Conservation (phyloP, 1,284 basidiomycete species). For the Acaromyces ingoldii region DNA sequence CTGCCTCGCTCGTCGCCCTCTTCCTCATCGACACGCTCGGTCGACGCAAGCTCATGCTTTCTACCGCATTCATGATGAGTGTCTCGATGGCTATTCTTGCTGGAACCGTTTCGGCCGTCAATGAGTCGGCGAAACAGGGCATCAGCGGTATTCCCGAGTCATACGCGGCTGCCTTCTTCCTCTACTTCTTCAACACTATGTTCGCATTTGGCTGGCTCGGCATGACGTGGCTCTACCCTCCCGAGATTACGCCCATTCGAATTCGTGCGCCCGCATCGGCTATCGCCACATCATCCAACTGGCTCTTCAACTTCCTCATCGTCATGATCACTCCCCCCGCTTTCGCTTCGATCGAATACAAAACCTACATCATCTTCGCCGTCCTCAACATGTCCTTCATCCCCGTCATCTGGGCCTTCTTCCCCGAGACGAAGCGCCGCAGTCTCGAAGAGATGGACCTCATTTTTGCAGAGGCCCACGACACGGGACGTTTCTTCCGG, state of each 20-base stretch:
- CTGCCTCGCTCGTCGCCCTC: slow-evolving; percentile 61
- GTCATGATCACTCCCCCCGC: slow-evolving; percentile 66
- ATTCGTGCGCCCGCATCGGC: slow-evolving; percentile 52
- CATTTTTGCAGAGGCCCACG: slow-evolving; percentile 30
- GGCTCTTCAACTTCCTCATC: slow-evolving; percentile 48
- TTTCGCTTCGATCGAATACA: slow-evolving; percentile 63
- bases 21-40: slow-evolving; percentile 59
- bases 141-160: slow-evolving; percentile 4
- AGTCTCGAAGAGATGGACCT: slow-evolving; percentile 40
- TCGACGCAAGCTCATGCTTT: slow-evolving; percentile 65
- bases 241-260: slow-evolving; percentile 49
- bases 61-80: slow-evolving; percentile 64
- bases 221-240: slow-evolving; percentile 59
- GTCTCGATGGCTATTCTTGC: slow-evolving; percentile 62
- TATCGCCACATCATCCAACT: slow-evolving; percentile 49
- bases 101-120: slow-evolving; percentile 55
- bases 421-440: slow-evolving; percentile 28
- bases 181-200: slow-evolving; percentile 67
- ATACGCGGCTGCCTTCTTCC: slow-evolving; percentile 60
- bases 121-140: slow-evolving; percentile 1
- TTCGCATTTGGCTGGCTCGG: slow-evolving; percentile 68
- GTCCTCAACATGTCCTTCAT: slow-evolving; percentile 49
- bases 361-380: slow-evolving; percentile 50
- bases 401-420: slow-evolving; percentile 38
- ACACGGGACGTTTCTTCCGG: slow-evolving; percentile 22